Base-by-base conservation (phyloP, 495 filamentous ascomycete species). In the Achaetomiella virescens region DNA sequence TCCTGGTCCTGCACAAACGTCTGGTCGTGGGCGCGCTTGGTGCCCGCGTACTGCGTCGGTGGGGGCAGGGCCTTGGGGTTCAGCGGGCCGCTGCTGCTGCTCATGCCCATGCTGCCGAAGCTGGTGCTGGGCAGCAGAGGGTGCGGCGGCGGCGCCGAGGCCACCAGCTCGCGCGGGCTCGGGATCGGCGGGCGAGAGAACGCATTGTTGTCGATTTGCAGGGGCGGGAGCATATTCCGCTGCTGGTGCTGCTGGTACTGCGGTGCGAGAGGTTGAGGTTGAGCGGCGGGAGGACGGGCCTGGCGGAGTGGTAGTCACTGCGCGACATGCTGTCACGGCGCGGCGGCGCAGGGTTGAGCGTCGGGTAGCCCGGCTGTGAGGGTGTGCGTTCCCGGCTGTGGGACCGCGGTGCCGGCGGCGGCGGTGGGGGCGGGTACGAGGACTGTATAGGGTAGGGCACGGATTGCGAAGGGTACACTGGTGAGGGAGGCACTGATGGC, bases 401-500 rank as follows among this genome's bases (percentile, higher is more conserved):
- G 8, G 51, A 64, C 0, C 72, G 69, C 36, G 71, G 63, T 33
- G 69, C 70, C 9, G 75, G 66, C 35, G 78, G 74, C 6, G 75
- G 67, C 29, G 72, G 75, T 21, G 66, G 66, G 1, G 66, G 57
- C 21, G 70, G 71, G 36, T 78, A 75, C 22, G 67, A 55, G 21
- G 61, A 53, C 18, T 59, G 62, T 15, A 54, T 21, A 15, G 44
- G 29, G 40, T 65, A 70, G 7, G 49, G 47, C 6, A 55, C 48
- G 3, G 51, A 47, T 42, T 67, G 62, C 42, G 53, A 45, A 20
- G 76, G 75, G 57, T 79, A 80, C 9, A 70, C 62, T 0, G 66
- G 68, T 18, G 74, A 66, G 8, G 73, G 61, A n/a, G 73, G 73
- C 21, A 75, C 64, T 2, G 75, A 74, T 12, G 74, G 75, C 24